Evolutionary conservation across 164 flowering plant genomes (phyloP), one percentile per base, ranked within the genome.

Genomic region (Vitis rotundifolia): DNA sequence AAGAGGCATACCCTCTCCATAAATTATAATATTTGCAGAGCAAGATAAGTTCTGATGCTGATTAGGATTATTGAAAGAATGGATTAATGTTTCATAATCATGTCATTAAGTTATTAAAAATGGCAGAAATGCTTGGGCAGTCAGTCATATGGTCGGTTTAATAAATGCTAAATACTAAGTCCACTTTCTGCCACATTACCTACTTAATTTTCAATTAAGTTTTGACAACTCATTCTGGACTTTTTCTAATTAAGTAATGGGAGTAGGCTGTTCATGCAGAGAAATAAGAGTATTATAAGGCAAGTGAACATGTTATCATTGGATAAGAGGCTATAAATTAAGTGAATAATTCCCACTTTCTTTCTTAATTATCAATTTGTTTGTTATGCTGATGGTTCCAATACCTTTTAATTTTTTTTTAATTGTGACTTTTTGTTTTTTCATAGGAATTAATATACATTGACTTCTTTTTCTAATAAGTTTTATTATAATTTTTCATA

Each of bases 131-230:
- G 9, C 9, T 16, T 16, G 16, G 9, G 59, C 8, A 16, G 59
- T 16, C 8, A 16, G 59, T 16, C 59, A 18, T 61, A 31, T 61
- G 63, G 63, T 29, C 22, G 63, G 63, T 31, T 61, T 26, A 48
- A 29, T 61, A 9, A 61, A 18, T 26, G 49, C 8, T 9, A 61
- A 8, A 15, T 55, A 62, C n/a, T 28, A 60, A 59, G 60, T 72
- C 75, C 69, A 72, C 75, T 28, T 22, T 29, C 63, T 47, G 59
- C 69, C 57, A 70, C 65, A 59, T 37, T 69, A 77, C 76, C 80
- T 73, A 51, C 73, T 73, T 31, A 49, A 58, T 72, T 68, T 68
- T 72, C 63, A 59, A 72, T 68, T 44, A 9, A 29, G 8, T 28
- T 53, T 53, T 63, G 60, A 72, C 70, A 64, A 56, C 79, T 66